Conservation (phyloP, 2,329 filamentous ascomycete genomes). For the Thielaviopsis euricoi region DNA sequence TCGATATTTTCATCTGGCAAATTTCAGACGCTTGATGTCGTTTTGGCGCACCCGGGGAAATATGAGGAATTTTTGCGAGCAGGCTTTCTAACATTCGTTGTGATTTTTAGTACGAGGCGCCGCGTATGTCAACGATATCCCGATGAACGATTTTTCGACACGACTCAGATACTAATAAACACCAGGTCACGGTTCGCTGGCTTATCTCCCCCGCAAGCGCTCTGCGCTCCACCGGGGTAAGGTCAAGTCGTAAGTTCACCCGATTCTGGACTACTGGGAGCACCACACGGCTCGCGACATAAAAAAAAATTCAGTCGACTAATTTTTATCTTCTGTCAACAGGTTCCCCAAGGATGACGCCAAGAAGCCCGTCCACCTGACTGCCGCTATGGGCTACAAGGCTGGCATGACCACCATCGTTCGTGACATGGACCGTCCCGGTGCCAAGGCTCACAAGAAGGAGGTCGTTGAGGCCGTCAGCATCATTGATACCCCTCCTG, state of each 20-base stretch:
- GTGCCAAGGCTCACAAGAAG: constrained; percentile 99
- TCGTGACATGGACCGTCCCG: constrained; percentile 91
- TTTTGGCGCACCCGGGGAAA: background rate
- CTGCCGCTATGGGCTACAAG: constrained; percentile 98
- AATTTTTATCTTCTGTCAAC: constrained; percentile 15
- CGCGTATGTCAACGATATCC: constrained; percentile 33
- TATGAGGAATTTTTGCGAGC: background rate
- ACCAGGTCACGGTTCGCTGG: constrained; percentile 64
- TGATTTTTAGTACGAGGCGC: constrained; percentile 48
- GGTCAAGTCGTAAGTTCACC: constrained; percentile 76
- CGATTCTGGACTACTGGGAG: background rate
- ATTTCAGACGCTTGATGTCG: background rate
- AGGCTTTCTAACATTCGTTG: constrained; percentile 5
- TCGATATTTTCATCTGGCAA: background rate
- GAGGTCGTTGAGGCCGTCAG: constrained; percentile 80
- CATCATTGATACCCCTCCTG: constrained; percentile 85
- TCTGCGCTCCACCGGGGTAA: constrained; percentile 88
- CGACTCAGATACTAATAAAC: constrained; percentile 2
- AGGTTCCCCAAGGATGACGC: constrained; percentile 99
- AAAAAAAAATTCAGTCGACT: background rate
- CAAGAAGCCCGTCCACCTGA: constrained; percentile 99
- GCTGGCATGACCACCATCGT: constrained; percentile 99
- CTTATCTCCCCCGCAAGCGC: constrained; percentile 79
- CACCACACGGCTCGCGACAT: background rate
- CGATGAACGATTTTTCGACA: background rate